These are phyloP conservation scores for Botrytis deweyae DNA, from an alignment of 2,329 filamentous ascomycete genomes.

Conservation along the genomic window DNA sequence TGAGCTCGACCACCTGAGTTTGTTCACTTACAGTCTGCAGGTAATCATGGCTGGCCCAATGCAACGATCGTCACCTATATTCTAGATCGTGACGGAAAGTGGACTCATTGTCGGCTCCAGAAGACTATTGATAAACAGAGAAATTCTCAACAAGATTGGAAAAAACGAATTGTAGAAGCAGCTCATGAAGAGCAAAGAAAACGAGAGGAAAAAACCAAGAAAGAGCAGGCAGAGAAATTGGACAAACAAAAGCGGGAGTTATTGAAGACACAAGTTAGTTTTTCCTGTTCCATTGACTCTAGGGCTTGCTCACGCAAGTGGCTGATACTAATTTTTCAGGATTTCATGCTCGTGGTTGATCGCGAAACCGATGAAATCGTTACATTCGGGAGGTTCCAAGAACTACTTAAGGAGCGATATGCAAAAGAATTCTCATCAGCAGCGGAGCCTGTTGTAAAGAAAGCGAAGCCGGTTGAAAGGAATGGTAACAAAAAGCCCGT, in stretches of 20 bases:
- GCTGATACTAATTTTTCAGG: background rate
- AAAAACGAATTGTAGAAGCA: background rate
- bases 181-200: background rate
- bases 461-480: background rate
- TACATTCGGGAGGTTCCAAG: background rate
- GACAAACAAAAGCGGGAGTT: background rate
- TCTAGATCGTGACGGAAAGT: background rate
- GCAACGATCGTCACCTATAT: slow-evolving; percentile 1
- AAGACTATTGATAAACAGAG: background rate
- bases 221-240: background rate
- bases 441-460: background rate
- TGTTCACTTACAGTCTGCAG: background rate
- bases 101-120: background rate
- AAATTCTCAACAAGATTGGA: background rate
- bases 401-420: background rate
- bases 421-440: background rate
- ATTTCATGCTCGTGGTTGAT: slow-evolving; percentile 4
- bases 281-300: no score
- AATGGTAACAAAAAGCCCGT: background rate
- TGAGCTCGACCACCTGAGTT: no score
- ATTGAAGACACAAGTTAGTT: background rate
- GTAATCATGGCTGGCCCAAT: background rate
- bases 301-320: no score
- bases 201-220: background rate
- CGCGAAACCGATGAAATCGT: background rate